Percentiles rank a stretch among this genome's conserved stretches.
Evolutionary conservation across 2,329 filamentous ascomycete species (phyloP).

Genomic region (Colletotrichum eremochloae): DNA sequence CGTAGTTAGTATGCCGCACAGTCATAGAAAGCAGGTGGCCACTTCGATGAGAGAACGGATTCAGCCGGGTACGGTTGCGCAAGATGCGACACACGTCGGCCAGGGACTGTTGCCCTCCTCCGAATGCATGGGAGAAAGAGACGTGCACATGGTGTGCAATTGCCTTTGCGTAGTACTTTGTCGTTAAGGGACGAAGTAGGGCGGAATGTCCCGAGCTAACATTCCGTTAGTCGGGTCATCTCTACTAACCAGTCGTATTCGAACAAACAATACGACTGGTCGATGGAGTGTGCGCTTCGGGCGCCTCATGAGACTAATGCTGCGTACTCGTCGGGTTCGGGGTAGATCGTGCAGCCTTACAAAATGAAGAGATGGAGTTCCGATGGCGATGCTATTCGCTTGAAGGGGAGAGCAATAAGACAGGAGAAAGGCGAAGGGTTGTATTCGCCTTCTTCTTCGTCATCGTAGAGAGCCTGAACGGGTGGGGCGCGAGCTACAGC

Average conservation of each 20-base stretch:
- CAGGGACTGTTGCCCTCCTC: no score
- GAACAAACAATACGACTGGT: constrained; percentile 32
- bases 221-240: constrained; percentile 30
- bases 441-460: background rate
- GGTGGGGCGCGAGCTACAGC: no score
- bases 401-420: background rate
- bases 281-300: background rate
- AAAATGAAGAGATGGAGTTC: background rate
- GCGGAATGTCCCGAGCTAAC: background rate
- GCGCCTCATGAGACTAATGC: constrained; percentile 23
- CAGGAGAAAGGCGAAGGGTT: no score
- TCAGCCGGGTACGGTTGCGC: background rate
- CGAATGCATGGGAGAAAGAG: no score
- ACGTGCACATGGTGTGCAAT: no score
- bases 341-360: background rate
- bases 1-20: no score
- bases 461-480: no score
- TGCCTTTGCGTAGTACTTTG: background rate
- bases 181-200: background rate
- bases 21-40: no score
- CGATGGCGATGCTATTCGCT: background rate
- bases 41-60: no score
- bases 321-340: constrained; percentile 44
- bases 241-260: constrained; percentile 26
- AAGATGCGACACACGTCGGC: constrained; percentile 15